These are phyloP conservation scores for Paxillus involutus DNA, from an alignment of 768 basidiomycete genomes.

Conservation along the genomic window DNA sequence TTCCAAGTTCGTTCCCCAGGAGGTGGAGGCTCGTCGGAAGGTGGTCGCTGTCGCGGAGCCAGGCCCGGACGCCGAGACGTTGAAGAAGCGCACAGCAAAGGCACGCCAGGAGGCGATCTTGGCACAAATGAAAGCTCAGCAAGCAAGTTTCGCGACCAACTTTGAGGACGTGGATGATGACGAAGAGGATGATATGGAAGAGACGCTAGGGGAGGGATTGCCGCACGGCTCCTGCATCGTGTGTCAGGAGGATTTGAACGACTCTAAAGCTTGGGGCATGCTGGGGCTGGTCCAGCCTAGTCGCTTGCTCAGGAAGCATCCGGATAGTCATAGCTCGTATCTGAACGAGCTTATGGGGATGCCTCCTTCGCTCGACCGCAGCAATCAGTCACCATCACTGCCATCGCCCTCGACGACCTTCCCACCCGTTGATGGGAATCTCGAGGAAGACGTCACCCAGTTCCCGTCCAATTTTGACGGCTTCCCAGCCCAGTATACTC, in stretches of 20 bases:
- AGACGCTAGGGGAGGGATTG: constrained; percentile 44
- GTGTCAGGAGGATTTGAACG: constrained; percentile 90
- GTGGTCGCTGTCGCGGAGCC: constrained; percentile 36
- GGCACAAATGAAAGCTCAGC: constrained; percentile 93
- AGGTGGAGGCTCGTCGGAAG: constrained; percentile 51
- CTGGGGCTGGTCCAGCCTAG: constrained; percentile 90
- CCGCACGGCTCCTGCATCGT: constrained; percentile 96
- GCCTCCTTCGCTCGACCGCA: constrained; percentile 65
- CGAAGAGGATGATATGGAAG: constrained; percentile 49
- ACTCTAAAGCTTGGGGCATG: constrained; percentile 73
- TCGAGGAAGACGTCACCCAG: constrained; percentile 28
- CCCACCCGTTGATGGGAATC: constrained; percentile 20
- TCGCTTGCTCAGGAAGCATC: constrained; percentile 75
- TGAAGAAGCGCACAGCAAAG: constrained; percentile 83
- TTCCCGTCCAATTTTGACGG: constrained; percentile 72
- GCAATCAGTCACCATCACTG: constrained; percentile 23
- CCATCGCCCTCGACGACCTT: constrained; percentile 36
- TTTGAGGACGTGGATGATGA: constrained; percentile 78
- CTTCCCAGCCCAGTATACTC: constrained; percentile 67
- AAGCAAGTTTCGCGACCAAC: constrained; percentile 80
- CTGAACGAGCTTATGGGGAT: constrained; percentile 73
- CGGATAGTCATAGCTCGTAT: constrained; percentile 57
- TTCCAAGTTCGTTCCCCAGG: constrained; percentile 52
- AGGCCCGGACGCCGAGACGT: constrained; percentile 56
- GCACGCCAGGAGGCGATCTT: constrained; percentile 92